Evolutionary conservation across 2,329 filamentous ascomycete genomes (phyloP), one percentile per base, ranked within the genome.

Genomic region (Lachnellula suecica): DNA sequence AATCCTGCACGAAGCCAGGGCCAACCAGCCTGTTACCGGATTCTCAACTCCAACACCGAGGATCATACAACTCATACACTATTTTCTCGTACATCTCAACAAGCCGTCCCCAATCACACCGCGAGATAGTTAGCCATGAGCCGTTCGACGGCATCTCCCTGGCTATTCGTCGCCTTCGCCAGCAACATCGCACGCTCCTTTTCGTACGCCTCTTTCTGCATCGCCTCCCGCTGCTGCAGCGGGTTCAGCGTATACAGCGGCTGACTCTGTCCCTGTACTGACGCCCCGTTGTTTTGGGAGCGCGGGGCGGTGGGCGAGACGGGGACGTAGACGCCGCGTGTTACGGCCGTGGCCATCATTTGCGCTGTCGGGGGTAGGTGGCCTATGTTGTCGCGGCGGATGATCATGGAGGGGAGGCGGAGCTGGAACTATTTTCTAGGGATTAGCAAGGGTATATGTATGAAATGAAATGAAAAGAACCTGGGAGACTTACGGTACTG

Each of bases 351-450:
- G 23, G 57, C 37, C 15, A 54, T 24, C 11, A 51, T 52, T 52
- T 52, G 47, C 4, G 53, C 20, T 8, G 51, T 49, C 2, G 57
- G 53, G 1, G 59, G 42, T 23, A 52, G 43, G 23, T 56, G 52
- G 25, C 59, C 59, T 54, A 65, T 63, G 25, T 53, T 58, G 27
- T 68, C 65, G 34, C 65, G 59, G 8, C 59, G 59, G 45, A 85
- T 83, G 55, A 84, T 72, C 82, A 85, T 84, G 1, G 80, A 84
- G 2, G 83, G 82, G 17, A 84, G 72, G 22, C 82, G 79, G 47
- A 84, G 67, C 62, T 81, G 74, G 47, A 83, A 72, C 81, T 83
- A 45, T 17, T 4, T 20, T 29, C 6, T 8, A 20, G 37, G 4
- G n/a, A 13, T n/a, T 15, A 15, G 6, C 23, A n/a, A 25, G 40